These are phyloP conservation scores for Zalerion maritima DNA, from an alignment of 495 filamentous ascomycete species.

Conservation along the genomic window DNA sequence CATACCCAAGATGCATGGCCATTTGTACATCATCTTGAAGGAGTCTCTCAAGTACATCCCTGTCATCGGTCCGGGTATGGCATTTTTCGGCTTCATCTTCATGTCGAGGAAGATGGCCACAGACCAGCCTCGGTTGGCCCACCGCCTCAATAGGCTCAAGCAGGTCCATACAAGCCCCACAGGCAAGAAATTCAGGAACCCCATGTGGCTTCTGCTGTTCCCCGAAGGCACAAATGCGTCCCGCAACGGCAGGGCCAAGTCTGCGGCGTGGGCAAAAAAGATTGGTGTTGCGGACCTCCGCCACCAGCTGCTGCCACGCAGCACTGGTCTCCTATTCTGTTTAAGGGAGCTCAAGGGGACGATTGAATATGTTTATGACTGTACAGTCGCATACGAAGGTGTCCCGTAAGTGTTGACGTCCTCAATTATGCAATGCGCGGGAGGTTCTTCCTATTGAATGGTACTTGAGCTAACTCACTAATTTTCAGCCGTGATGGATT, in stretches of 20 bases:
- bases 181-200: conserved; percentile 40
- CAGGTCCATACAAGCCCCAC: conserved; percentile 34
- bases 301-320: conserved; percentile 58
- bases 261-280: conserved; percentile 56
- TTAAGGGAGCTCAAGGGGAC: conserved; percentile 55
- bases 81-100: conserved; percentile 74
- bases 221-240: conserved; percentile 73
- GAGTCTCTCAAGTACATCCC: conserved; percentile 68
- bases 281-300: conserved; percentile 46
- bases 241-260: conserved; percentile 46
- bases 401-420: conserved; percentile 42
- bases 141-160: conserved; percentile 56
- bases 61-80: conserved; percentile 62
- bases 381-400: conserved; percentile 74
- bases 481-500: conserved; percentile 44
- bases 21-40: conserved; percentile 73
- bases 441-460: too few relatives aligned
- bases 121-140: conserved; percentile 53
- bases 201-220: conserved; percentile 80
- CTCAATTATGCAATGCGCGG: too few relatives aligned
- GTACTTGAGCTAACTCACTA: conserved; percentile 8
- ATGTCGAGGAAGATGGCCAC: conserved; percentile 70
- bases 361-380: conserved; percentile 72
- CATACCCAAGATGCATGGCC: conserved; percentile 54
- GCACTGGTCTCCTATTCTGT: conserved; percentile 63